These are phyloP conservation scores for Sporothrix mexicana DNA, from an alignment of 2,329 filamentous ascomycete species.

Conservation along the genomic window DNA sequence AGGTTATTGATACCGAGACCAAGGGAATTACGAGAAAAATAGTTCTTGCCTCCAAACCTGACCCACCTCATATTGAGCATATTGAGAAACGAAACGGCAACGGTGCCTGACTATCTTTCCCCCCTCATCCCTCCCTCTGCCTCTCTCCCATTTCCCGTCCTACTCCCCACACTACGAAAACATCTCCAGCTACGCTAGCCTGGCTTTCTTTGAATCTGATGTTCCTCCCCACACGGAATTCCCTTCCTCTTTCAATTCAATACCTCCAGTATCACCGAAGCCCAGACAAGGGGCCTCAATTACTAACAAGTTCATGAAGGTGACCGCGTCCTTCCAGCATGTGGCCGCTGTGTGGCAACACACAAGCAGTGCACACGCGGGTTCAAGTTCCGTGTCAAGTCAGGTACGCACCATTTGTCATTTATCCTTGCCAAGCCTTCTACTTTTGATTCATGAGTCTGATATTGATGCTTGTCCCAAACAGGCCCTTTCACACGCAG, in stretches of 20 bases:
- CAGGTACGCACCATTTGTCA: slow-evolving; percentile 34
- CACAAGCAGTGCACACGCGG: slow-evolving; percentile 42
- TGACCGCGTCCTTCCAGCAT: slow-evolving; percentile 48
- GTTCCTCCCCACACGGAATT: not conserved
- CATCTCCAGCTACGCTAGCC: not conserved
- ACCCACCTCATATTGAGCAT: not conserved
- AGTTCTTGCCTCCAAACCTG: not conserved
- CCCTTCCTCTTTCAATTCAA: not conserved
- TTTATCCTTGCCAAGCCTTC: not conserved
- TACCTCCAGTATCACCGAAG: not conserved
- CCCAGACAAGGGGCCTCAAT: not conserved
- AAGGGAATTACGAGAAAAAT: not conserved
- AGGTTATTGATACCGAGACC: not conserved
- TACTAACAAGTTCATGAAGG: slow-evolving; percentile 41
- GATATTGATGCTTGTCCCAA: not conserved
- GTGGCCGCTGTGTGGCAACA: slow-evolving; percentile 44
- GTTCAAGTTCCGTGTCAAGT: slow-evolving; percentile 45
- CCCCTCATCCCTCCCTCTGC: not conserved
- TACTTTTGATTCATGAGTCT: not conserved
- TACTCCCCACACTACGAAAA: not conserved
- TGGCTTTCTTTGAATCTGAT: not conserved
- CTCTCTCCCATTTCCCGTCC: not conserved
- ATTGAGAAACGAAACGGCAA: not conserved
- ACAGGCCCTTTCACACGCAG: slow-evolving; percentile 42
- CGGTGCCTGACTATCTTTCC: slow-evolving; percentile 7